Conservation (phyloP, 2,329 filamentous ascomycete species). For the Hypoxylon sp. region DNA sequence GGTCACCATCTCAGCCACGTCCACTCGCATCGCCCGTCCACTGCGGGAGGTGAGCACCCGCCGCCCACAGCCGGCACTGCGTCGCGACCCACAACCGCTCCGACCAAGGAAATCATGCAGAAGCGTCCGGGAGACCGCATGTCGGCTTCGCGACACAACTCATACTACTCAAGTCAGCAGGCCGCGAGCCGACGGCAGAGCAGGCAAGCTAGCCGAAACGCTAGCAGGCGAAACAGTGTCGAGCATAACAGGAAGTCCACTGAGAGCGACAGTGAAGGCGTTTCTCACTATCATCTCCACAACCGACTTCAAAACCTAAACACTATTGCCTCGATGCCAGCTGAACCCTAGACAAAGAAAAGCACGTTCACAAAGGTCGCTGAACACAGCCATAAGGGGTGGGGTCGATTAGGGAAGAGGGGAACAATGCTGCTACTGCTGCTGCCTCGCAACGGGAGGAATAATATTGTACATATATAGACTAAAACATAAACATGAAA, state of each 20-base stretch:
- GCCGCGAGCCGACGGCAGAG: conserved; percentile 49
- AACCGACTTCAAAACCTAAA: conserved; percentile 43
- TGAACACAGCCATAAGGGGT: not conserved
- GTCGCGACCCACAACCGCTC: conserved; percentile 30
- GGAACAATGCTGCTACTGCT: not conserved
- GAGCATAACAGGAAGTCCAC: conserved; percentile 38
- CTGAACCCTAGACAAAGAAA: conserved; percentile 23
- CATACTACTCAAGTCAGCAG: conserved; percentile 49
- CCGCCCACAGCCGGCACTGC: conserved; percentile 24
- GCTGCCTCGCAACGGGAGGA: not conserved
- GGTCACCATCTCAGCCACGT: conserved; percentile 41
- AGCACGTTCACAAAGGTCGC: not conserved
- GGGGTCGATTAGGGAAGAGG: not conserved
- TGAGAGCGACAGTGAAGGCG: conserved; percentile 33
- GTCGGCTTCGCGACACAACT: conserved; percentile 48
- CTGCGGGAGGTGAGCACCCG: conserved; percentile 22
- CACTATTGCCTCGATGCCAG: conserved; percentile 44
- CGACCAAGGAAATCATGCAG: conserved; percentile 34
- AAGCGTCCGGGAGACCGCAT: conserved; percentile 42
- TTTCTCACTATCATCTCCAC: conserved; percentile 41
- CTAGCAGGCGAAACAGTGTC: conserved; percentile 45
- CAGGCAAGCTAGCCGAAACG: conserved; percentile 41
- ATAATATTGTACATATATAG: conserved; percentile 27
- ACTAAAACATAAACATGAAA: conserved; percentile 10
- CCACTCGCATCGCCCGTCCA: conserved; percentile 38